Percentiles rank a stretch among this genome's conserved stretches.
phyloP scores from a whole-genome alignment of 1,284 basidiomycete species.

The Ganoderma leucocontextum region DNA sequence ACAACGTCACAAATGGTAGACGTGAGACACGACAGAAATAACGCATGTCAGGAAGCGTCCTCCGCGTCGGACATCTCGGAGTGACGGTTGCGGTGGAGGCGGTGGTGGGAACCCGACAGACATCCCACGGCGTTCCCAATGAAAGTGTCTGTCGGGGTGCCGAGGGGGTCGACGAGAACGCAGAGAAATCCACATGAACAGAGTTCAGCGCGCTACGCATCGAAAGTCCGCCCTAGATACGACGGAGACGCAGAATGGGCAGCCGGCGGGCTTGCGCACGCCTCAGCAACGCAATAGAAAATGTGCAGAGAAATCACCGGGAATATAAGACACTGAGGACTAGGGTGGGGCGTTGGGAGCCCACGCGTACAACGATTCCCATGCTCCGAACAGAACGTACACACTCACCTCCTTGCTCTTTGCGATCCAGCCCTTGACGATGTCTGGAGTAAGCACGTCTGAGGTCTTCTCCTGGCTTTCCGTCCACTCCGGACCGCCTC shows the following conservation, averaged over 20 bases:
- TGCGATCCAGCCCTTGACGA: slow-evolving; percentile 83
- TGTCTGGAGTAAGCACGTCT: slow-evolving; percentile 78
- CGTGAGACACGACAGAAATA: slow-evolving; percentile 1
- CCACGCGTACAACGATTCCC: neutral
- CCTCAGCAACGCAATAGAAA: no score
- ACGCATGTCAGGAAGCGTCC: neutral
- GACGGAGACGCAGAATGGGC: neutral
- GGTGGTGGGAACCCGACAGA: neutral
- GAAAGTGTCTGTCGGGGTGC: neutral
- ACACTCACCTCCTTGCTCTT: slow-evolving; percentile 81
- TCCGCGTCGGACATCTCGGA: slow-evolving; percentile 3
- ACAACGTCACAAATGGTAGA: neutral
- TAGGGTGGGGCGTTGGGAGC: no score
- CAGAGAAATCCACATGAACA: neutral
- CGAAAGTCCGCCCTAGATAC: neutral
- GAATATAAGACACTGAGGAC: neutral
- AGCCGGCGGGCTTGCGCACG: neutral
- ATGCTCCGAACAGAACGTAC: slow-evolving; percentile 9
- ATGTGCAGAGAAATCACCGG: neutral
- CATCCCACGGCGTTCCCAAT: neutral
- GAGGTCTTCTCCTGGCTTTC: slow-evolving; percentile 53
- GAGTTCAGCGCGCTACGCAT: neutral
- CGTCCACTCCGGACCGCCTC: slow-evolving; percentile 54
- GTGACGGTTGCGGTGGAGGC: slow-evolving; percentile 5
- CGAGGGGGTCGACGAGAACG: neutral